Percentiles rank a stretch among this genome's conserved stretches.
Evolutionary conservation across 169 alveolate genomes (phyloP).

Genomic region (Plasmodium fragile): DNA sequence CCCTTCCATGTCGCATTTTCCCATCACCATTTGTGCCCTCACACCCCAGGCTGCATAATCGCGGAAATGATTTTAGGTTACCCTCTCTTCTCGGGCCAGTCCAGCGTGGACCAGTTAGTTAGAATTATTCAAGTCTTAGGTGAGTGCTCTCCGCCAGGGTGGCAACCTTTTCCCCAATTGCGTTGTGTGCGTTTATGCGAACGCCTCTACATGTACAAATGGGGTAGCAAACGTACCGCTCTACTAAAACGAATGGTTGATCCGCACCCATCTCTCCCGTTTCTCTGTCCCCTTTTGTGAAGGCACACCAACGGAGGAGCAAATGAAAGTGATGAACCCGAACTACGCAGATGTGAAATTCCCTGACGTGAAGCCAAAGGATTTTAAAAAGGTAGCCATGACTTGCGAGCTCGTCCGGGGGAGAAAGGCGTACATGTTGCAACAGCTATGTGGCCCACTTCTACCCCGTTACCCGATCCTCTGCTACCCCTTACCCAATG

Average conservation of each 20-base stretch:
- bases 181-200: background rate
- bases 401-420: background rate
- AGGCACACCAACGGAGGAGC: conserved; percentile 96
- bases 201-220: background rate
- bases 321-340: conserved; percentile 96
- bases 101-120: conserved; percentile 96
- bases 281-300: conserved; percentile 77
- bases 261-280: too few relatives aligned
- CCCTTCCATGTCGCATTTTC: background rate
- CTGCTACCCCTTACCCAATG: too few relatives aligned
- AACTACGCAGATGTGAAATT: conserved; percentile 93
- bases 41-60: conserved; percentile 93
- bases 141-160: background rate
- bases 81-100: conserved; percentile 97
- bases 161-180: background rate
- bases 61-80: conserved; percentile 96
- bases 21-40: background rate
- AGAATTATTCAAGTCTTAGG: conserved; percentile 93
- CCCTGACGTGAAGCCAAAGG: conserved; percentile 89
- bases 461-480: background rate
- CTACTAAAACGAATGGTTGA: background rate
- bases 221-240: background rate
- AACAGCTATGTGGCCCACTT: background rate
- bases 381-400: conserved; percentile 56
- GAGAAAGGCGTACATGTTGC: background rate